phyloP scores from a whole-genome alignment of 1,284 basidiomycete species.

The Cutaneotrichosporon daszewskae region DNA sequence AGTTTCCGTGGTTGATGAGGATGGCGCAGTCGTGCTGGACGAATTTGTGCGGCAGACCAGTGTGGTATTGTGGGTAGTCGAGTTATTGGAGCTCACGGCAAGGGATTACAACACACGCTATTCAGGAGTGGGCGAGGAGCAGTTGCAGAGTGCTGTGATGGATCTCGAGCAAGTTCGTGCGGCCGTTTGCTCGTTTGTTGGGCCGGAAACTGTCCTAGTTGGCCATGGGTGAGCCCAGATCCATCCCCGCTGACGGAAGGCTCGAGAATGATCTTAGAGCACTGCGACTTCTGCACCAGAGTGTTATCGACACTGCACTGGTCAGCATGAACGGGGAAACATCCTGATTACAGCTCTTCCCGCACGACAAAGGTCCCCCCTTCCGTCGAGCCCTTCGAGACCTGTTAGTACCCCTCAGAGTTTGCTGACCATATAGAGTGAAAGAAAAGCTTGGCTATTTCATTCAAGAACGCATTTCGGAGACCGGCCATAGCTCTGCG shows the following conservation, averaged over 20 bases:
- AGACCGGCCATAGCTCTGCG: not conserved
- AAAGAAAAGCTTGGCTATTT: conserved; percentile 67
- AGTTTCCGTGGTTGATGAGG: conserved; percentile 74
- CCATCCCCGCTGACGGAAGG: conserved; percentile 9
- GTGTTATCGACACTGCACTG: conserved; percentile 74
- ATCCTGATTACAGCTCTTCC: conserved; percentile 57
- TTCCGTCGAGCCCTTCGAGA: conserved; percentile 71
- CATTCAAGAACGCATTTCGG: conserved; percentile 55
- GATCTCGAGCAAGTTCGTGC: conserved; percentile 62
- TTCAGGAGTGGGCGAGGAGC: conserved; percentile 68
- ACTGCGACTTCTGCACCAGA: conserved; percentile 72
- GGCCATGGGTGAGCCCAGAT: conserved; percentile 52
- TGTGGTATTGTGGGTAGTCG: conserved; percentile 62
- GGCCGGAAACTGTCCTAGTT: conserved; percentile 70
- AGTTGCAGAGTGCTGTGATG: conserved; percentile 57
- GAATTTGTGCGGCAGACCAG: conserved; percentile 73
- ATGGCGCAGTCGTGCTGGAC: conserved; percentile 69
- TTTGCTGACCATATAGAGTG: conserved; percentile 50
- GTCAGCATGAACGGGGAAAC: conserved; percentile 22
- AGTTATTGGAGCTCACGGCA: not conserved
- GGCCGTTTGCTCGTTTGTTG: conserved; percentile 64
- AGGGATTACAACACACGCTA: conserved; percentile 84
- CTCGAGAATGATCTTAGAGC: conserved; percentile 88
- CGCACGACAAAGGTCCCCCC: conserved; percentile 69
- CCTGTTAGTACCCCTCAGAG: conserved; percentile 54